Base-by-base conservation (phyloP, 805 yeast genomes). In the Myxozyma lipomycoides region DNA sequence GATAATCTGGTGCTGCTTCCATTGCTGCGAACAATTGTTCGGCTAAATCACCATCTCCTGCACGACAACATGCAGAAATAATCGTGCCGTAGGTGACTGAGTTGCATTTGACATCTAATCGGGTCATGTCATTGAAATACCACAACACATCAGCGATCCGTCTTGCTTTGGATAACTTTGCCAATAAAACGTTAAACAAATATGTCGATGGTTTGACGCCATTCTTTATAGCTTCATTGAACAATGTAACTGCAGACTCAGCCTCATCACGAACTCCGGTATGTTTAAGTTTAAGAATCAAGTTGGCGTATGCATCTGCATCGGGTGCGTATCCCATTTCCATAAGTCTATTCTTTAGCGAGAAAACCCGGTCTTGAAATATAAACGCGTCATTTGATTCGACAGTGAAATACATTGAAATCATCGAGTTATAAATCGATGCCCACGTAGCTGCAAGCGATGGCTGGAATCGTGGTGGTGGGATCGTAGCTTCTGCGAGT, bases 21-120 rank as follows among this genome's bases (percentile, higher is more conserved):
- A 70, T 66, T 43, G 69, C 71, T 6, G 52, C 59, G 26, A 70
- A 70, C 26, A 70, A 55, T 17, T 43, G 30, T 52, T 60, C 61
- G 7, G 72, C 73, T 18, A 46, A 49, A 10, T 41, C 62, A 7
- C 49, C 67, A 23, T 67, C 68, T 9, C 69, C 70, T 10, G 67
- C 65, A 4, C 73, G 61, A 42, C 72, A 66, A 40, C 68, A 66
- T 2, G 71, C 70, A 45, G 64, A 61, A 45, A 70, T 67, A 67
- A 70, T 63, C 4, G 71, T 67, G 19, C 72, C 73, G 46, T 64
- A 69, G 6, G 73, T 70, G 21, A 68, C 65, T 25, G 62, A 61
- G 17, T 59, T 60, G 52, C 61, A 62, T 42, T 55, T 54, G 41
- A 66, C 46, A 4, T 56, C 61, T 6, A 40, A 37, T 19, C 40